Percentiles rank a stretch among this genome's conserved stretches.
Conservation (phyloP, 2,329 filamentous ascomycete genomes). For the Alternaria sp. region DNA sequence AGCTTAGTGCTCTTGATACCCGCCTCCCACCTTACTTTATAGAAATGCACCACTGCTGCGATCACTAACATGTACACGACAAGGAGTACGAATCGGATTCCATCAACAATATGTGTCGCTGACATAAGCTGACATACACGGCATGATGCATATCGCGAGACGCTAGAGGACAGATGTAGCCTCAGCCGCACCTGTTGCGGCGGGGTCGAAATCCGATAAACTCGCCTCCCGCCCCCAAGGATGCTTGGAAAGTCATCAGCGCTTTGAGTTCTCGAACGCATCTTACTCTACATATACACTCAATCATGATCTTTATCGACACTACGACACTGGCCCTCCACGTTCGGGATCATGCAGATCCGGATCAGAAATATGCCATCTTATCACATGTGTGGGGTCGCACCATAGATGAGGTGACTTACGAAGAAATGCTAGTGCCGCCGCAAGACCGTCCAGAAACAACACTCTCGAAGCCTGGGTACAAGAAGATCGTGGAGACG, state of each 20-base stretch:
- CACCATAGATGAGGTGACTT: slow-evolving; percentile 8
- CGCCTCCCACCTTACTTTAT: too few relatives aligned
- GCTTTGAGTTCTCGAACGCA: neutral
- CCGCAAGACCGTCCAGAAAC: slow-evolving; percentile 1
- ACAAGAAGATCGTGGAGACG: slow-evolving; percentile 11
- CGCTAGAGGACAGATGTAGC: neutral
- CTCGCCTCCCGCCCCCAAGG: neutral
- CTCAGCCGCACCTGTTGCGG: neutral
- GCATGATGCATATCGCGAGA: neutral
- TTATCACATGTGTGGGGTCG: slow-evolving; percentile 19
- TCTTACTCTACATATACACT: neutral
- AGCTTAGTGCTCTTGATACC: neutral
- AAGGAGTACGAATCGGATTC: rapidly evolving
- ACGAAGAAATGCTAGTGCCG: slow-evolving; percentile 9
- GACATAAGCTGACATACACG: neutral
- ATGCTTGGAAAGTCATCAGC: neutral
- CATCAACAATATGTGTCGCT: neutral
- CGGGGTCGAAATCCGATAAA: neutral
- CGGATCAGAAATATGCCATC: slow-evolving; percentile 10
- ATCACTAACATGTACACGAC: neutral
- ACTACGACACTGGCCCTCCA: neutral
- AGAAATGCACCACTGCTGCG: neutral
- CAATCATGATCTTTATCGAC: slow-evolving; percentile 6
- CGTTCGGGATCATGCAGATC: neutral
- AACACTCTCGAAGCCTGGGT: slow-evolving; percentile 11